Evolutionary conservation across 768 basidiomycete species (phyloP), one percentile per base, ranked within the genome.

Genomic region (Rossbeevera mucosa): DNA sequence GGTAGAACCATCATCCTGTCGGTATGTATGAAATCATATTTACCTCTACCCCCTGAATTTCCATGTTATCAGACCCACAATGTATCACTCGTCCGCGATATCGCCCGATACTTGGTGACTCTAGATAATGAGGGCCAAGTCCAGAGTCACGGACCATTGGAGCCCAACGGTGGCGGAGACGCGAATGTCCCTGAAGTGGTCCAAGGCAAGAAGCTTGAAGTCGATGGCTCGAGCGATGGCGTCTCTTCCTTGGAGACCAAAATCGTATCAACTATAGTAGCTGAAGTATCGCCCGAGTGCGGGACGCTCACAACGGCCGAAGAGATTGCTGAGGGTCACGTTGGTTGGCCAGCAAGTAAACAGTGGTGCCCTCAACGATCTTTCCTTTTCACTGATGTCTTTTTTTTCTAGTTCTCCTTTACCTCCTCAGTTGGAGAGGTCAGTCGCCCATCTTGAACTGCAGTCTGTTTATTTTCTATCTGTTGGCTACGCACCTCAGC

Each of bases 121-220:
- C 55, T 88, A 16, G 74, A 74, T 20, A 46, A 56, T 1, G 78
- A 85, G 52, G 85, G 86, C 0, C 71, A 74, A 0, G 71, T 82
- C 22, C 61, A 64, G 8, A 72, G 74, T 41, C 74, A 77, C 50
- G 80, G 78, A 3, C 71, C 71, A 0, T 65, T 85, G 11, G 64
- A 64, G 2, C 67, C 72, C 7, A 11, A 26, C 7, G 25, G n/a
- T 21, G 22, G 36, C 13, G 36, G 28, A 20, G 16, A 50, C 18
- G 20, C 41, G 20, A 22, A 28, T 33, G 30, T 48, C 13, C 3
- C 40, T 5, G 38, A 21, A 20, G 38, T n/a, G 16, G 29, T 20
- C n/a, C 38, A 47, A 29, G 20, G 16, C 13, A 22, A 16, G 13
- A 9, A 25, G n/a, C 16, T 38, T 36, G 51, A 33, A 2, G 6